Base-by-base conservation (phyloP, 1,284 basidiomycete genomes). In the Somion occarium region DNA sequence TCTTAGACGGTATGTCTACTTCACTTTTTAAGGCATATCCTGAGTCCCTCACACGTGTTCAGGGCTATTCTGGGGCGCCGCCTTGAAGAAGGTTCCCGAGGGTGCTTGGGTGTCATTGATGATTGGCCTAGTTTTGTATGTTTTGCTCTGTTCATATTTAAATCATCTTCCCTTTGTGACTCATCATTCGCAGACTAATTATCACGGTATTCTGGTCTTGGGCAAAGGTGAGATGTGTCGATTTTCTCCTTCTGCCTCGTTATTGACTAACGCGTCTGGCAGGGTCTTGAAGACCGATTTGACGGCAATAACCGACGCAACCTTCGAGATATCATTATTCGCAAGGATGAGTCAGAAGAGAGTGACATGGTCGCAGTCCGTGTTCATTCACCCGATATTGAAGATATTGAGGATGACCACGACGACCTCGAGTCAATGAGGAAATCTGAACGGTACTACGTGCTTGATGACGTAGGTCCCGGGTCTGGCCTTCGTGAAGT, bases 61-160 rank as follows among this genome's bases (percentile, higher is more conserved):
- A 70, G 79, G 66, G 26, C 63, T 83, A 3, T 84, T 85, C 65
- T 83, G 80, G 79, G 82, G 79, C 23, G 80, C 82, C 1, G 67
- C 79, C 0, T 58, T 84, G 49, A 79, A 72, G 58, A 84, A 85
- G 62, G 71, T 85, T 5, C 82, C 82, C 0, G 65, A 73, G 15
- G 82, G 82, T 18, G 82, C 80, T 2, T 85, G 82, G 81, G 81
- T 83, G 3, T 79, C 83, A 0, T 69, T 85, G 5, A 73, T 75
- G 63, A 73, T 85, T 37, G 83, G 82, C 11, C 30, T 65, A 1
- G 60, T 80, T 13, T 59, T 83, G 74, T 78, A 53, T 53, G 75
- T 60, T 44, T n/a, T 44, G 20, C 24, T 26, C 23, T 5, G 27
- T 20, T 23, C 7, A 44, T 18, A 15, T 12, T 20, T 22, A 23